These are phyloP conservation scores for Pichia membranifaciens DNA, from an alignment of 805 yeast species.

Conservation along the genomic window DNA sequence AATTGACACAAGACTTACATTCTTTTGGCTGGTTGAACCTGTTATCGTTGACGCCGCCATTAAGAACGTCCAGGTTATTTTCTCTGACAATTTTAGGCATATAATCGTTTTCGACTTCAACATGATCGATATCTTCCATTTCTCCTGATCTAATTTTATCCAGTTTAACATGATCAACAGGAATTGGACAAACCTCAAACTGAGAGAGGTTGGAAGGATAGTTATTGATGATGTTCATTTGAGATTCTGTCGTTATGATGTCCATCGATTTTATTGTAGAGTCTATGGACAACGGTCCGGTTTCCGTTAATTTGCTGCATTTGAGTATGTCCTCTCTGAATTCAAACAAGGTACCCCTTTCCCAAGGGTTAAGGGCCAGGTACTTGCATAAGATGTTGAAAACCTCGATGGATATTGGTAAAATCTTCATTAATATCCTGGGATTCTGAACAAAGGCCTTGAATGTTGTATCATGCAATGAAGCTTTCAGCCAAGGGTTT, in stretches of 20 bases:
- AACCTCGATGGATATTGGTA: constrained; percentile 67
- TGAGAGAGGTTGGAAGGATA: constrained; percentile 2
- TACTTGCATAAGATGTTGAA: constrained; percentile 43
- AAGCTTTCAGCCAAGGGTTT: constrained; percentile 88
- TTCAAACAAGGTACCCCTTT: constrained; percentile 36
- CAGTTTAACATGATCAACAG: constrained; percentile 31
- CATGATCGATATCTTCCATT: constrained; percentile 21
- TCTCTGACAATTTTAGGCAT: constrained; percentile 23
- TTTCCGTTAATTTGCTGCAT: constrained; percentile 25
- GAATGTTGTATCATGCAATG: constrained; percentile 60
- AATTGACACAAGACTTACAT: constrained; percentile 26
- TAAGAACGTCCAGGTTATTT: constrained; percentile 5
- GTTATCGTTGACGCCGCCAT: constrained; percentile 5
- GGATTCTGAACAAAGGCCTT: constrained; percentile 53
- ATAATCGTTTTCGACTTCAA: constrained; percentile 27
- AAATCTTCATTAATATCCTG: constrained; percentile 51
- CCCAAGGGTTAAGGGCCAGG: constrained; percentile 43
- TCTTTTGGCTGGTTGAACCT: constrained; percentile 11
- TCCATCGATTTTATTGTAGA: constrained; percentile 24
- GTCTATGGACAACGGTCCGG: constrained; percentile 32
- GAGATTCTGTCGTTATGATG: constrained; percentile 26
- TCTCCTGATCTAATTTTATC: constrained; percentile 27
- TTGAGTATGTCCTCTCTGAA: constrained; percentile 35
- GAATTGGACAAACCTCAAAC: constrained; percentile 28
- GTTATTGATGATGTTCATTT: constrained; percentile 8